A percentile compares a stretch with the other conserved stretches of the same genome.
These are phyloP conservation scores for Telfairia occidentalis DNA, from an alignment of 331 rosid species.

Conservation along the genomic window DNA sequence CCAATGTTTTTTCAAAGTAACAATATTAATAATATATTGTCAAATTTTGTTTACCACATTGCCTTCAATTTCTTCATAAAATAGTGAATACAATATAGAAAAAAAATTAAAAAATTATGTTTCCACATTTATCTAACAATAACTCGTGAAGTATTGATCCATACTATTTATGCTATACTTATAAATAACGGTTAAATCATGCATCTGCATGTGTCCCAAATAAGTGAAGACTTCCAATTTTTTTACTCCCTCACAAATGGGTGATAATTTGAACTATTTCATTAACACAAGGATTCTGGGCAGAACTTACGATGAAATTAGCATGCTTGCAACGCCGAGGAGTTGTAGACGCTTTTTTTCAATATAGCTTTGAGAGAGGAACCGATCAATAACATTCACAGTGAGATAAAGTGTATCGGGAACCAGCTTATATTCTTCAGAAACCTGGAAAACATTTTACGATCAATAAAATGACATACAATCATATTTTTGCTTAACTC, in stretches of 20 bases:
- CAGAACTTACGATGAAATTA: slow-evolving; percentile 79
- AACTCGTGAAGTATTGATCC: no score
- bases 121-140: no score
- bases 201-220: background rate
- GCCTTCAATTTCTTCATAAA: background rate
- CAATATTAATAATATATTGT: no score
- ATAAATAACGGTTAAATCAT: background rate
- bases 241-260: background rate
- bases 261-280: no score
- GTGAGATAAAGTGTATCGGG: slow-evolving; percentile 92
- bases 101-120: no score
- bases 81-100: no score
- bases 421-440: slow-evolving; percentile 76
- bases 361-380: slow-evolving; percentile 48
- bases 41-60: background rate
- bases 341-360: slow-evolving; percentile 71
- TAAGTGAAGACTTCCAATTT: background rate
- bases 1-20: background rate
- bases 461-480: background rate
- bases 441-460: slow-evolving; percentile 39
- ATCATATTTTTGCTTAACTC: background rate
- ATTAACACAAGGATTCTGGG: background rate
- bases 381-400: slow-evolving; percentile 82
- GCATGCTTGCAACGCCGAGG: slow-evolving; percentile 79
- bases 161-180: no score